phyloP scores from a whole-genome alignment of 331 rosid genomes.

The Malus hybrid region DNA sequence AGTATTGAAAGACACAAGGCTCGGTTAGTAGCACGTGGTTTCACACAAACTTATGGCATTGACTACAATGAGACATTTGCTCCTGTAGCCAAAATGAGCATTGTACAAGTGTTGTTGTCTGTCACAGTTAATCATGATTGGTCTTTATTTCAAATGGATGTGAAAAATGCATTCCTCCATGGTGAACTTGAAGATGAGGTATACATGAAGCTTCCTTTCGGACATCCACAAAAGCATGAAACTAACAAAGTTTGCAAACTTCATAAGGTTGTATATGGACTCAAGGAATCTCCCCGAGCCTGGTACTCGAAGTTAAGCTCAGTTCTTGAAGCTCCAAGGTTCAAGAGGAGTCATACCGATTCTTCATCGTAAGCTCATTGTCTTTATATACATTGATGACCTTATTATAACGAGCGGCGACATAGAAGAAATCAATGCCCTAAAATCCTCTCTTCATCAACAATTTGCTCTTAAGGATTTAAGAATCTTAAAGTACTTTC shows the following conservation, averaged over 20 bases:
- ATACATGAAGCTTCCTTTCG: background rate
- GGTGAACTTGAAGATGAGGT: background rate
- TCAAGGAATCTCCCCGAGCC: too few species aligned
- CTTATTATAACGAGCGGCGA: background rate
- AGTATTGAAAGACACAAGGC: too few species aligned
- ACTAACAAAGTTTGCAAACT: background rate
- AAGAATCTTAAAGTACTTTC: background rate
- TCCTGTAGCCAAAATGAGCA: background rate
- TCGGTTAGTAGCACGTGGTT: too few species aligned
- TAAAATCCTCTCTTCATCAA: background rate
- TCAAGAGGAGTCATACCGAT: too few species aligned
- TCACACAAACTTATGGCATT: too few species aligned
- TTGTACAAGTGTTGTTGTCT: background rate
- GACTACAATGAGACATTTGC: background rate
- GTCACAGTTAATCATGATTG: background rate
- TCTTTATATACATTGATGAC: background rate
- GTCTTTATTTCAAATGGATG: background rate
- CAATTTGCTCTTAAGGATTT: background rate
- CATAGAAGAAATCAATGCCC: too few species aligned
- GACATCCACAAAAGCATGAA: background rate
- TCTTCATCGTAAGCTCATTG: background rate
- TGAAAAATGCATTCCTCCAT: background rate
- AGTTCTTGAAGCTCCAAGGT: too few species aligned
- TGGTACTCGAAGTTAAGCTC: too few species aligned
- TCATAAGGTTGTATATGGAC: too few species aligned